Evolutionary conservation across 352 stramenopile species (phyloP), one percentile per base, ranked within the genome.

Genomic region (Globisporangium spinosum): DNA sequence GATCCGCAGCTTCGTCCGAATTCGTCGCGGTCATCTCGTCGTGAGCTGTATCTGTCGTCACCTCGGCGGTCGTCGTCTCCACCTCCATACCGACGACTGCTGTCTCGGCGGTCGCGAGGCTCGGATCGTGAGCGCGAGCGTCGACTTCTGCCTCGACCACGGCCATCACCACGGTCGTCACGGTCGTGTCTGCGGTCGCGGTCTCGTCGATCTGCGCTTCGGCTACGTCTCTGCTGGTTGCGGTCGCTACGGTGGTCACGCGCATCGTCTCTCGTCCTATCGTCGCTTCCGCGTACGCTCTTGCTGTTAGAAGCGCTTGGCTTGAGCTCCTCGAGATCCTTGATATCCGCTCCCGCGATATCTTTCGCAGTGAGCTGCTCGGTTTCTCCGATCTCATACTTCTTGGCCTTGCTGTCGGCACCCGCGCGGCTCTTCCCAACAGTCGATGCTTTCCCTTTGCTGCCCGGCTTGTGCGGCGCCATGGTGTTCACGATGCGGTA

Each of bases 401-500:
- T 78, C 38, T 73, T 78, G 1, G 10, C 64, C 38, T 57, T 62
- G 23, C 17, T 10, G 25, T 53, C 27, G 34, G 75, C 76, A 2
- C 40, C 55, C 9, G 47, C 61, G 0, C 45, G 56, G 7, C 15
- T 29, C 9, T 20, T 53, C 20, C 38, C 29, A 20, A 45, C 38
- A 23, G 49, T 61, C 65, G 69, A 0, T 7, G 47, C 29, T 5
- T 64, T 61, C 2, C 20, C 29, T 38, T 67, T 63, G 38, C 57
- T 54, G 3, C 47, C 51, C 1, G 70, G 66, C 69, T 88, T 89
- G 22, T 57, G 74, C 34, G 83, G 83, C 53, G 83, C 80, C 86
- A 94, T 94, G 10, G 86, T 82, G 62, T 89, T 81, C n/a, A 94
- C 86, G 60, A 94, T 89, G 66, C 86, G 82, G 65, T 87, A 91